Base-by-base conservation (phyloP, 1,284 basidiomycete species). In the Chalciporus piperatoides region DNA sequence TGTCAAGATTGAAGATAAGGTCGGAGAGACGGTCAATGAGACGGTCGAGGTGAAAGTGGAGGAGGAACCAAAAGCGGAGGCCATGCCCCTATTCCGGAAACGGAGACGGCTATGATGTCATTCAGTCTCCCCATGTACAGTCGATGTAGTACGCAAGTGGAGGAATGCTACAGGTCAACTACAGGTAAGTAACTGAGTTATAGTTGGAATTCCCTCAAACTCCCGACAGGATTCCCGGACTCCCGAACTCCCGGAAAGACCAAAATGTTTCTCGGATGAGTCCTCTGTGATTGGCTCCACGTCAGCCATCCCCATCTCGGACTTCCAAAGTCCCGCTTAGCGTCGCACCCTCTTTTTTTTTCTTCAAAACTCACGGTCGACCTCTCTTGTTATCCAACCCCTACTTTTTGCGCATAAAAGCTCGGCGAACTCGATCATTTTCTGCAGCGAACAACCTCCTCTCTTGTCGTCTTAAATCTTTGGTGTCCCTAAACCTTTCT, bases 341-440 rank as follows among this genome's bases (percentile, higher is more conserved):
- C 15, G 23, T 33, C 9, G 6, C 30, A 54, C 51, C 51, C 45
- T 53, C 44, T 48, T 54, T 53, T 54, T 53, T 48, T 46, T 27
- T 35, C 28, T n/a, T 23, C 39, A 6, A 6, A 23, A 39, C 36
- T 33, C 27, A 21, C 25, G 44, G 27, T n/a, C 19, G 35, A 36
- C 7, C 12, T 21, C 21, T 35, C 42, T 41, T 25, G 32, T 46
- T 19, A 39, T 9, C 33, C 41, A 30, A 32, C 25, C 23, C 36
- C 28, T 44, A 32, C 62, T 63, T 59, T 64, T 55, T 32, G 4
- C 46, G 11, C 67, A 68, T 67, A 68, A 63, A 65, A 59, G 9
- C 45, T 41, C 35, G 6, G 27, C 7, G 5, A 15, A 42, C 37
- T 37, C 11, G 15, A 3, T 8, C 12, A 0, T 27, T 21, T 21